Conservation (phyloP, 2,329 filamentous ascomycete species). For the Aspergillus piperis region DNA sequence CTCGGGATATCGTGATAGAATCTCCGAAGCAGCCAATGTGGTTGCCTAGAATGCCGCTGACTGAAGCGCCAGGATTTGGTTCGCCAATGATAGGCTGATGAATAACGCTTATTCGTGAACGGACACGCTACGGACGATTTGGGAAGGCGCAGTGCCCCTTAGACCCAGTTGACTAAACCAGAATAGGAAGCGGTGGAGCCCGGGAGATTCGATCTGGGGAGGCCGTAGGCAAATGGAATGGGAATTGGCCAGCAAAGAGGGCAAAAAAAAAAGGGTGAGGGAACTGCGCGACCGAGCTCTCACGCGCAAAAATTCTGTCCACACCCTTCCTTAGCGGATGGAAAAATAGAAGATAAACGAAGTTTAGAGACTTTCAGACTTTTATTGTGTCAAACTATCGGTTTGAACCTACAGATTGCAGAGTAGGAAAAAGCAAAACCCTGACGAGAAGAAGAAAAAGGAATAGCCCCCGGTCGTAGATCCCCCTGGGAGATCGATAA, state of each 20-base stretch:
- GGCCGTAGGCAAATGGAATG: slow-evolving; percentile 13
- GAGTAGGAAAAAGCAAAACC: slow-evolving; percentile 13
- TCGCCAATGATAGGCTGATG: slow-evolving; percentile 24
- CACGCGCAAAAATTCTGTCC: neutral
- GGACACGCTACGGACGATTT: slow-evolving; percentile 20
- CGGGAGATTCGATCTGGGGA: slow-evolving; percentile 32
- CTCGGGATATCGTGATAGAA: slow-evolving; percentile 9
- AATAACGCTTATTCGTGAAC: slow-evolving; percentile 32
- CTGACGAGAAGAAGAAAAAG: slow-evolving; percentile 10
- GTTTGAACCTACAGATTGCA: slow-evolving; percentile 7
- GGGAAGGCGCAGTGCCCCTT: slow-evolving; percentile 26
- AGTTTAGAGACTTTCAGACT: neutral
- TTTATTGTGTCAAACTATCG: slow-evolving; percentile 7
- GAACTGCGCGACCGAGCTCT: slow-evolving; percentile 6
- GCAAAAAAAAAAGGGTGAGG: slow-evolving; percentile 3
- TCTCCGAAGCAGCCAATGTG: slow-evolving; percentile 19
- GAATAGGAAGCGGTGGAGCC: slow-evolving; percentile 31
- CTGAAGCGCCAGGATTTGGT: neutral
- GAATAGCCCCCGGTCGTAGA: slow-evolving; percentile 23
- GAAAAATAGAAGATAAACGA: neutral
- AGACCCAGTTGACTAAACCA: slow-evolving; percentile 27
- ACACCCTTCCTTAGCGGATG: neutral
- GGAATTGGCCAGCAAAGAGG: slow-evolving; percentile 9
- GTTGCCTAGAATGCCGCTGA: slow-evolving; percentile 21
- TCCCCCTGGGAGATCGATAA: slow-evolving; percentile 29